Evolutionary conservation across 2,329 filamentous ascomycete genomes (phyloP), one percentile per base, ranked within the genome.

Genomic region (Nemania sp.): DNA sequence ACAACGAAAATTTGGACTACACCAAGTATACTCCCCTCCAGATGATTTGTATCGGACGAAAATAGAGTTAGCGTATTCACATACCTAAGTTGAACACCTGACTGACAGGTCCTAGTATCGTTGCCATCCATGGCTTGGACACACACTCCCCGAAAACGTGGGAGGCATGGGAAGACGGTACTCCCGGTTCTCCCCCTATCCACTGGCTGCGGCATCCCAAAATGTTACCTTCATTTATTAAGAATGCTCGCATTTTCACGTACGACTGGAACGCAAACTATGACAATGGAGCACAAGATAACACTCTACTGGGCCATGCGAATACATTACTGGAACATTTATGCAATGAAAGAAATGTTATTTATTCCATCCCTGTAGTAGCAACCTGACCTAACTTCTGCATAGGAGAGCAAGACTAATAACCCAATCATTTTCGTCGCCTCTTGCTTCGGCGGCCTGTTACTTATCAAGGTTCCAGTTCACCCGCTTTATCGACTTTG

Each of bases 201-300:
- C 20, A 57, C 18, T 57, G 38, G 54, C 38, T 57, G 7, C n/a
- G 11, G 3, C 1, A 43, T 11, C 24, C 24, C 3, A 13, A 20
- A 20, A 57, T 57, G 54, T 38, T 57, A n/a, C 54, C 22, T 10
- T 1, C 3, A 0, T 5, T 5, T 18, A 20, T 29, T 8, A 20
- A 6, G n/a, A 45, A 18, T 4, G 54, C 22, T 8, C 54, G 54
- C 1, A 57, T 57, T 22, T 57, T 45, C 38, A 57, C 54, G 20
- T 57, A 10, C 24, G 38, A 57, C 27, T 57, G 38, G 54, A 32
- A 32, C 29, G 29, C 29, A 8, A 32, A 32, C 29, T 32, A 32
- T 8, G 29, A 32, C 29, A 8, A 32, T 32, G 29, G 8, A 4
- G 4, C 29, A 32, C 29, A 4, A 32, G 8, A 8, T 8, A 32